A percentile compares a stretch with the other conserved stretches of the same genome.
phyloP scores from a whole-genome alignment of 108 stramenopile genomes.

The Skeletonema menzelii region DNA sequence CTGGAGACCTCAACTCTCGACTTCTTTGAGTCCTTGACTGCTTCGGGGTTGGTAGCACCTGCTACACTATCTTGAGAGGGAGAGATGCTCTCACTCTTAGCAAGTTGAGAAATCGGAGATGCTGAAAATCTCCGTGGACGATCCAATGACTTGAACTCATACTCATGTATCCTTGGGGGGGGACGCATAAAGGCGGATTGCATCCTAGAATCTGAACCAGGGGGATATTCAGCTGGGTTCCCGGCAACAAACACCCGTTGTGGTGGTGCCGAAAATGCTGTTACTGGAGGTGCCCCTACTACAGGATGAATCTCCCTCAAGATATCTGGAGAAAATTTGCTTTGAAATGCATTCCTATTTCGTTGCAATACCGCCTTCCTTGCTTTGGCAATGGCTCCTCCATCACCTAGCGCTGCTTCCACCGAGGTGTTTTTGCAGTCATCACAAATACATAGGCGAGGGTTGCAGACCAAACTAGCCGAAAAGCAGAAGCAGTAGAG shows the following conservation, averaged over 20 bases:
- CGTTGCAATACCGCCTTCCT: conserved; percentile 59
- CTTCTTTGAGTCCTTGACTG: not conserved
- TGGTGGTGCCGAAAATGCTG: not conserved
- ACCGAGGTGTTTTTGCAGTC: conserved; percentile 63
- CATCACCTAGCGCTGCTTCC: conserved; percentile 33
- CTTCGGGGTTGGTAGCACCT: not conserved
- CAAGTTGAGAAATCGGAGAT: not conserved
- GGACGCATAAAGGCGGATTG: not conserved
- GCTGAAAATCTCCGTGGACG: conserved; percentile 9
- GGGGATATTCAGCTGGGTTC: not conserved
- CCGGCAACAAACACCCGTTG: not conserved
- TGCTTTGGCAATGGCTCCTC: conserved; percentile 52
- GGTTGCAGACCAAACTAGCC: conserved; percentile 58
- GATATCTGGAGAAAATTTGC: conserved; percentile 50
- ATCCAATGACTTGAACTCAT: conserved; percentile 36
- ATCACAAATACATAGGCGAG: conserved; percentile 65
- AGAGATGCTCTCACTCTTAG: not conserved
- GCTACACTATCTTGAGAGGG: not conserved
- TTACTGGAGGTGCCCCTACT: not conserved
- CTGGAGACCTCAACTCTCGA: not conserved
- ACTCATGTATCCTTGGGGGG: conserved; percentile 10
- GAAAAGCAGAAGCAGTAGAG: conserved; percentile 92
- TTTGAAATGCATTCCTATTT: conserved; percentile 78
- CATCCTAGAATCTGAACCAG: not conserved
- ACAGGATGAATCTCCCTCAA: not conserved